These are phyloP conservation scores for Eucalyptus viminalis DNA, from an alignment of 345 rosid species.

Conservation along the genomic window DNA sequence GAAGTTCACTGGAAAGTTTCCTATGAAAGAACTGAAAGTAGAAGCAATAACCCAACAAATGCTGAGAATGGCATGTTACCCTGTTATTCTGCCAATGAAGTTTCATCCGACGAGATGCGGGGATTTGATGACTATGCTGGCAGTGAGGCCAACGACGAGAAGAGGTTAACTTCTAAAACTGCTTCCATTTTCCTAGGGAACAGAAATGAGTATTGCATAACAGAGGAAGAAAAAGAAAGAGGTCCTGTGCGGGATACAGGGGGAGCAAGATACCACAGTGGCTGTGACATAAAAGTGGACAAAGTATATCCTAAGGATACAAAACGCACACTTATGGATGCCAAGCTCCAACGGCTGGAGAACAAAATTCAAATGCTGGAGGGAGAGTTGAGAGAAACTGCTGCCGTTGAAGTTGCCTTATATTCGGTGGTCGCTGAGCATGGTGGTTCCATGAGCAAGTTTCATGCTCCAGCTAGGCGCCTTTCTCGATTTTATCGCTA, in stretches of 20 bases:
- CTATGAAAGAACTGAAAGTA: background rate
- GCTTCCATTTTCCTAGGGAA: background rate
- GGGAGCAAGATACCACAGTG: constrained; percentile 4
- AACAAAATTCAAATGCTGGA: constrained; percentile 63
- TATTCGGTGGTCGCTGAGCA: constrained; percentile 86
- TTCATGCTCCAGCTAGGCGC: constrained; percentile 94
- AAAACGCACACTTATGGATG: constrained; percentile 17
- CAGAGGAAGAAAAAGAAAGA: constrained; percentile 8
- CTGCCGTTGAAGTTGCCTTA: constrained; percentile 74
- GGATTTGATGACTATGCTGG: background rate
- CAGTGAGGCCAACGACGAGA: background rate
- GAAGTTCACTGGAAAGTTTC: constrained; percentile 5
- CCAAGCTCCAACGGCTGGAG: constrained; percentile 59
- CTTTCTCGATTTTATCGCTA: constrained; percentile 79
- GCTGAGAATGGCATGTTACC: background rate
- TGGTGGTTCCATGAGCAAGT: constrained; percentile 75
- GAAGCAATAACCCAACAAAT: background rate
- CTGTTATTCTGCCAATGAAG: background rate
- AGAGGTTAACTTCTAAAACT: background rate
- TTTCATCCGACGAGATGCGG: background rate
- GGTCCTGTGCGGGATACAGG: constrained; percentile 1
- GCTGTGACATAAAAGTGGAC: constrained; percentile 26
- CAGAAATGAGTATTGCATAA: background rate
- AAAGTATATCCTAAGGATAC: constrained; percentile 39
- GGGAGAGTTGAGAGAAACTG: constrained; percentile 85